Percentiles rank a stretch among this genome's conserved stretches.
These are phyloP conservation scores for Botrytis paeoniae DNA, from an alignment of 2,329 filamentous ascomycete species.

Conservation along the genomic window DNA sequence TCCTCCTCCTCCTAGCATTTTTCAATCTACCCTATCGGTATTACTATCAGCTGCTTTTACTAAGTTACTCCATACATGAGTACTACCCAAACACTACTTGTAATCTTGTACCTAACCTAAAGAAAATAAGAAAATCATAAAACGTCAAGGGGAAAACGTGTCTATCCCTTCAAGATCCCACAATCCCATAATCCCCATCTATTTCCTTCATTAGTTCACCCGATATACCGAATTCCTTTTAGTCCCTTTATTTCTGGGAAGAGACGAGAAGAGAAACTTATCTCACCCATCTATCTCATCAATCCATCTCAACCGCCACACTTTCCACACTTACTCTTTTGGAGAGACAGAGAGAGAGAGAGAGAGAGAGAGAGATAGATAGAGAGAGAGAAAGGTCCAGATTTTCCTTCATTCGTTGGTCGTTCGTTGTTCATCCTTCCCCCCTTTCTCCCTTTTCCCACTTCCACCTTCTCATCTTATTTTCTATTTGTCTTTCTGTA, in stretches of 20 bases:
- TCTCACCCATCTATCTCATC: background rate
- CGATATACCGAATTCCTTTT: conserved; percentile 6
- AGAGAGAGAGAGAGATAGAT: background rate
- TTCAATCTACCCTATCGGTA: background rate
- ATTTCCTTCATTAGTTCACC: background rate
- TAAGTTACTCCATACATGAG: background rate
- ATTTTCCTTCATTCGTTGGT: background rate
- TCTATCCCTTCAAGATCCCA: background rate
- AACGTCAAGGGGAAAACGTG: conserved; percentile 2
- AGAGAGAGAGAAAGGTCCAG: background rate
- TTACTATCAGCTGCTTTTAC: background rate
- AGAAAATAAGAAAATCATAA: background rate
- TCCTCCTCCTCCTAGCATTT: background rate
- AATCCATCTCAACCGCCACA: background rate
- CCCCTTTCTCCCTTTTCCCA: background rate
- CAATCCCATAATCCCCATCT: background rate
- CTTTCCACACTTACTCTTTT: background rate
- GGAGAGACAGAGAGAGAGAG: background rate
- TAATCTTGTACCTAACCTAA: background rate
- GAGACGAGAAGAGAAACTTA: background rate
- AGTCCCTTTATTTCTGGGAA: background rate
- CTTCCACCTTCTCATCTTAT: background rate
- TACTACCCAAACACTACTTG: background rate
- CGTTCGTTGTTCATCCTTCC: background rate
- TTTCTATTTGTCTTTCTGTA: background rate